phyloP scores from a whole-genome alignment of 225 moss, liverwort and hornwort species.

The Thuidium tamariscinum region DNA sequence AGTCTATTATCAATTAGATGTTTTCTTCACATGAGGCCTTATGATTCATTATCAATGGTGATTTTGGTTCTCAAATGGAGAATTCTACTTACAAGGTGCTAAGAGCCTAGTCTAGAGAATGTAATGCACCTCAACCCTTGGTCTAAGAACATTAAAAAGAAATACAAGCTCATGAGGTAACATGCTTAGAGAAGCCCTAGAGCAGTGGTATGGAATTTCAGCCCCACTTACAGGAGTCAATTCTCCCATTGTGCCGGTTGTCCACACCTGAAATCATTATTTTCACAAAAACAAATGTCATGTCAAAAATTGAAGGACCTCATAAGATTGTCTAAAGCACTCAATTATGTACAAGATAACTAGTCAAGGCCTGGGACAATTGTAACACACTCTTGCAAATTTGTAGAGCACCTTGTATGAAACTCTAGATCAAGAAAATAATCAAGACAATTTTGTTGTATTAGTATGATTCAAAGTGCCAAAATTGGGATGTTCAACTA shows the following conservation, averaged over 20 bases:
- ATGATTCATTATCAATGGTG: neutral
- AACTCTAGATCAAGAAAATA: neutral
- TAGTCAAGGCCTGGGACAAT: neutral
- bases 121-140: neutral
- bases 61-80: too few species aligned
- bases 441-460: neutral
- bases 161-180: neutral
- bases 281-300: neutral
- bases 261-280: slow-evolving; percentile 44
- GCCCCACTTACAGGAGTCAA: slow-evolving; percentile 70
- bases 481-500: neutral
- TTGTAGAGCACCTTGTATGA: neutral
- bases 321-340: neutral
- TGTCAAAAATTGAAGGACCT: neutral
- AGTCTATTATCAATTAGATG: neutral
- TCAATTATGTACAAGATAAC: neutral
- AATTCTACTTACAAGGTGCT: neutral
- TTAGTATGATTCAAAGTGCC: neutral
- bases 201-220: neutral
- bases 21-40: neutral
- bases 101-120: too few species aligned
- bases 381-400: neutral
- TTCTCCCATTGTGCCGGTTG: slow-evolving; percentile 90
- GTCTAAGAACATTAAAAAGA: neutral
- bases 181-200: neutral